phyloP scores from a whole-genome alignment of 225 moss, liverwort and hornwort genomes.

The Antitrichia curtipendula region DNA sequence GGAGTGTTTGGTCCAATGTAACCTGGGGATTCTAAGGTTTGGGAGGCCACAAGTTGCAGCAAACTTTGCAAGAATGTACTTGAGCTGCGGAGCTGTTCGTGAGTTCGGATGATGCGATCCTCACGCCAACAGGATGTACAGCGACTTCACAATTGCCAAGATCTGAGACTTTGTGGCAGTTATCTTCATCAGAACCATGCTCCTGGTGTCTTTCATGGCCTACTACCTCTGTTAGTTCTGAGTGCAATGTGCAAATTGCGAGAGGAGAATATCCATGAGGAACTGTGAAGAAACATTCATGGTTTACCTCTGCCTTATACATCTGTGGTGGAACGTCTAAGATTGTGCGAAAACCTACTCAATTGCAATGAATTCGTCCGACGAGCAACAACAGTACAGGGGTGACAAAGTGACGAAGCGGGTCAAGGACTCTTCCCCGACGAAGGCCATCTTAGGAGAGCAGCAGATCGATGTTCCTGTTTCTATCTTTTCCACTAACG shows the following conservation, averaged over 20 bases:
- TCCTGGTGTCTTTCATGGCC: neutral
- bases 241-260: neutral
- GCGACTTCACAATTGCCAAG: neutral
- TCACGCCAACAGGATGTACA: neutral
- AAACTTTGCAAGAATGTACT: neutral
- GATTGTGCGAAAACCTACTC: neutral
- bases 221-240: neutral
- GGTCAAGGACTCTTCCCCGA: neutral
- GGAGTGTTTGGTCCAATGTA: neutral
- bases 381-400: constrained; percentile 13
- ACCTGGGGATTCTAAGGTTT: neutral
- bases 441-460: neutral
- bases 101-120: neutral
- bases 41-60: neutral
- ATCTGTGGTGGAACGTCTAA: neutral
- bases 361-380: constrained; percentile 9
- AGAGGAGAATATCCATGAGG: neutral
- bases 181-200: neutral
- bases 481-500: neutral
- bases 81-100: neutral
- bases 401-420: constrained; percentile 18
- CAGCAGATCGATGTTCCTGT: constrained; percentile 1
- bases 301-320: neutral
- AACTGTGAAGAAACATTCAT: neutral
- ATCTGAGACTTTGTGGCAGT: neutral